These are phyloP conservation scores for Leccinum pachyderme DNA, from an alignment of 1,284 basidiomycete genomes.

Conservation along the genomic window DNA sequence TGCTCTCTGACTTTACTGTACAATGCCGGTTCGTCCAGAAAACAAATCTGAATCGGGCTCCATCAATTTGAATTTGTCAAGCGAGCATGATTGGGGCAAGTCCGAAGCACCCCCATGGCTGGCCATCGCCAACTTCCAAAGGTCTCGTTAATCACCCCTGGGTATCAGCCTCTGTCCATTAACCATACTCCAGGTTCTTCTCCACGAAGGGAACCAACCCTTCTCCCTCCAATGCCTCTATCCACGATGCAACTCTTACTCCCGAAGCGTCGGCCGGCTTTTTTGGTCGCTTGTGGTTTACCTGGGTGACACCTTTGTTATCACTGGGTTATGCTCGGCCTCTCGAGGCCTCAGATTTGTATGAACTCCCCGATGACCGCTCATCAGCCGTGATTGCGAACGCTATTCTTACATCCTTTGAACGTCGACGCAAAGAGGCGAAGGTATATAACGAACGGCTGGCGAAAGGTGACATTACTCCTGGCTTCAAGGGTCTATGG, in stretches of 20 bases:
- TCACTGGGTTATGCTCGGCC: slow-evolving; percentile 69
- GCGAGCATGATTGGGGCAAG: not conserved
- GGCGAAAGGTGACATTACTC: slow-evolving; percentile 59
- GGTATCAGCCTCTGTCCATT: not conserved
- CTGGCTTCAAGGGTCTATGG: slow-evolving; percentile 51
- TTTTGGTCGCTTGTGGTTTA: slow-evolving; percentile 45
- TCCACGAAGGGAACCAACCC: slow-evolving; percentile 23
- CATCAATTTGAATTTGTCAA: not conserved
- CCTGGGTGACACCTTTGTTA: slow-evolving; percentile 78
- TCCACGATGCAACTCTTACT: slow-evolving; percentile 46
- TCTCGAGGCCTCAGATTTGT: slow-evolving; percentile 82
- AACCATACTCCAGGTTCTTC: slow-evolving; percentile 15
- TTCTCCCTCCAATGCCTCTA: slow-evolving; percentile 40
- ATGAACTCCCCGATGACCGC: slow-evolving; percentile 70
- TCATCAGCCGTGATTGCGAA: slow-evolving; percentile 59
- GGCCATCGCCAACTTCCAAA: not conserved
- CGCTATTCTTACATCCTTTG: slow-evolving; percentile 65
- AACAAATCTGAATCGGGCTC: not conserved
- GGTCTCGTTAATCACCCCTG: not conserved
- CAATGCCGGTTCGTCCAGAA: not conserved
- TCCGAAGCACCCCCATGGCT: not conserved
- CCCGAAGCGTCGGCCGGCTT: slow-evolving; percentile 48
- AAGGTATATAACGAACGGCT: slow-evolving; percentile 71
- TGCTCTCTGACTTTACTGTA: not conserved
- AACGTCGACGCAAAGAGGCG: slow-evolving; percentile 57